Base-by-base conservation (phyloP, 2,329 filamentous ascomycete genomes). In the Pleoardoris graminearum region DNA sequence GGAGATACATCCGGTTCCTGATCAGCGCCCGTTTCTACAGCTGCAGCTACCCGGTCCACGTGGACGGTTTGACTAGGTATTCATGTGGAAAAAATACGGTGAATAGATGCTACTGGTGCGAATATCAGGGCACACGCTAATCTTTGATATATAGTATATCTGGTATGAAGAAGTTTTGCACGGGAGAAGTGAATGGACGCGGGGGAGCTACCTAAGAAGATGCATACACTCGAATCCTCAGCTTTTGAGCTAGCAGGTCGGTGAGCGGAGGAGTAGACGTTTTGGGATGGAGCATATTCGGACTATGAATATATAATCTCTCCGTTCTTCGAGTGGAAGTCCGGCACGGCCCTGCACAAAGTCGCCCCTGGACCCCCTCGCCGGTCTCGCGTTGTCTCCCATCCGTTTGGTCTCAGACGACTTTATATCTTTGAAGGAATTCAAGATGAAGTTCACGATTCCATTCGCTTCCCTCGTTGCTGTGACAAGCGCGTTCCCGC, bases 361-460 rank as follows among this genome's bases (percentile, higher is more conserved):
- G 30, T 37, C 44, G 32, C 30, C 16, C 23, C 25, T 37, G n/a
- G 19, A 11, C 22, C 32, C n/a, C 8, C 33, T 17, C 16, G 19
- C 16, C 30, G 27, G 30, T 27, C 33, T 23, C 7, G 37, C 23
- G 10, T 36, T 38, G 33, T 47, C 44, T 47, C 44, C 44, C 44
- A 47, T 47, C 37, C 10, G 23, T 30, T 47, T 47, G 44, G 22
- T 38, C 12, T 7, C n/a, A 37, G 33, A 36, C 32, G 11, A 14
- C 2, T 2, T 38, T 29, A 11, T 23, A 4, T 29, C 11, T 21
- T 47, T 8, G 44, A 47, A 29, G 23, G 14, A 37, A 37, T 21
- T 29, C 44, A 38, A 47, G 44, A 47, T 47, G 44, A 47, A 37
- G 44, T 38, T 47, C 10, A 22, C 44, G 16, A 7, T 47, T 10